Evolutionary conservation across 169 alveolate species (phyloP), one percentile per base, ranked within the genome.

Genomic region (Plasmodium ovale): DNA sequence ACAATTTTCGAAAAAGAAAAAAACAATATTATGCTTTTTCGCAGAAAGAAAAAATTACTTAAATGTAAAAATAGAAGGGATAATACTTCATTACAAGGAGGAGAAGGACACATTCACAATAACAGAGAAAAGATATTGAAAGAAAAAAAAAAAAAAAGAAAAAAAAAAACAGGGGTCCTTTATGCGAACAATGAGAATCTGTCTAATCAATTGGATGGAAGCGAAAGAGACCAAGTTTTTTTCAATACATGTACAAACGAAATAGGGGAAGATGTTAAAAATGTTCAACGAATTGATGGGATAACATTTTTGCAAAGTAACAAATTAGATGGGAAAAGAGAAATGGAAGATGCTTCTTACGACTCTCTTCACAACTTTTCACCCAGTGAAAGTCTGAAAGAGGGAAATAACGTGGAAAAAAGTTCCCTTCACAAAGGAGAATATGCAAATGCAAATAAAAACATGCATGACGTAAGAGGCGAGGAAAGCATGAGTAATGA

Each of bases 1-100:
- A 19, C 23, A 19, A 64, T 16, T 44, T 39, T 19, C 16, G 47
- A 82, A 44, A 59, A 49, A 42, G 82, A 68, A 47, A 29, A 47
- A 25, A 68, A 68, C 7, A 35, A 79, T 10, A 35, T 33, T 19
- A 42, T 37, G 35, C 51, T 14, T 58, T n/a, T 27, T 25, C 37
- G 53, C 23, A 74, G 42, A 47, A 59, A 58, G 3, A 4, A 53
- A 49, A 79, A 79, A 39, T 39, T 14, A 25, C 47, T 49, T 27
- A 16, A 27, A 5, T 51, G 54, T 12, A 54, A 31, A 72, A 68
- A 44, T 3, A 27, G 37, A 58, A 58, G n/a, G 42, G 27, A 0
- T 53, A 53, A 53, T 14, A 1, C 31, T 29, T 10, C 19, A 60
- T 12, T 29, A 23, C 31, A 53, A 53, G 64, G 23, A 19, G 23